Evolutionary conservation across 306 rosid genomes (phyloP).

Genomic region (Dicorynia guianensis): DNA sequence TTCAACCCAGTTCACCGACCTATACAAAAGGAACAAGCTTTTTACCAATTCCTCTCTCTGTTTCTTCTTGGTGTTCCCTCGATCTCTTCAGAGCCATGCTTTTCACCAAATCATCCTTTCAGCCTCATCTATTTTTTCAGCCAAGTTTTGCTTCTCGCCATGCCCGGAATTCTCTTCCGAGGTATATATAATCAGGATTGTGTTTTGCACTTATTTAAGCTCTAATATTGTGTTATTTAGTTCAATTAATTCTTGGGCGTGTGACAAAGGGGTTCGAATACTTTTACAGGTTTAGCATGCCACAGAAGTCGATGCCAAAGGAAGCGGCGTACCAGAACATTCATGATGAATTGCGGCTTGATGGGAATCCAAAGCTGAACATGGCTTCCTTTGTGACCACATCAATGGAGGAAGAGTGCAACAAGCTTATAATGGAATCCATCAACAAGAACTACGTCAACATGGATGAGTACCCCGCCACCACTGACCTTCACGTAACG

Average conservation of each 20-base stretch:
- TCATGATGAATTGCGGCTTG: constrained; percentile 69
- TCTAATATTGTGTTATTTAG: background rate
- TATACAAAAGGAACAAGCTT: background rate
- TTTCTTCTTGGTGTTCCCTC: background rate
- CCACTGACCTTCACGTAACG: constrained; percentile 75
- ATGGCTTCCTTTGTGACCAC: constrained; percentile 87
- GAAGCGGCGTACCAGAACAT: constrained; percentile 66
- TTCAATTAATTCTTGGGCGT: background rate
- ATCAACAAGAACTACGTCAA: constrained; percentile 79
- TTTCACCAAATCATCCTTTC: constrained; percentile 46
- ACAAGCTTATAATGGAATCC: constrained; percentile 76
- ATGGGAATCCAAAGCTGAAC: constrained; percentile 70
- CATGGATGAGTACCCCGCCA: constrained; percentile 82
- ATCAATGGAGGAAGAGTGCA: constrained; percentile 83
- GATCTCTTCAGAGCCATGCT: constrained; percentile 31
- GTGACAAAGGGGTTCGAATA: background rate
- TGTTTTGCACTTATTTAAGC: background rate
- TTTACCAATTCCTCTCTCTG: background rate
- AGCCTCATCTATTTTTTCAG: constrained; percentile 40
- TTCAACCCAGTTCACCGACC: background rate
- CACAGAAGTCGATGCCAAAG: constrained; percentile 63
- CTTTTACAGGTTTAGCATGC: constrained; percentile 44
- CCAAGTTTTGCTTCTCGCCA: constrained; percentile 38
- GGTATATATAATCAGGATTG: constrained; percentile 31
- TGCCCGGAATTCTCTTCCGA: constrained; percentile 44